These are phyloP conservation scores for Fusarium algeriense DNA, from an alignment of 2,329 filamentous ascomycete species.

Conservation along the genomic window DNA sequence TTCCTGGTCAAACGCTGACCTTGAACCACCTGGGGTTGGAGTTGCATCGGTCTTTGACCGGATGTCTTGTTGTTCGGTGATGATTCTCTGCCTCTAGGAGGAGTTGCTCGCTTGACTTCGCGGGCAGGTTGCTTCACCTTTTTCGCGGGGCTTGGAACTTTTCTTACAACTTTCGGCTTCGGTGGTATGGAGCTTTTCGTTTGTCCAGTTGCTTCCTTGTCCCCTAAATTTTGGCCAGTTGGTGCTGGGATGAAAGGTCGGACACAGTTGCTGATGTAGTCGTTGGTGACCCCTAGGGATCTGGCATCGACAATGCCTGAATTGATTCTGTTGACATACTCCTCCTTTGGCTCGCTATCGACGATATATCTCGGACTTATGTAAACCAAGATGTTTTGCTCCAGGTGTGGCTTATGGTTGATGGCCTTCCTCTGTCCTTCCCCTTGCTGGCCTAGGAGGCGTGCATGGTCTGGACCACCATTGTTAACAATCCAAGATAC, in stretches of 20 bases:
- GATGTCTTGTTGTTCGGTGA: slow-evolving; percentile 39
- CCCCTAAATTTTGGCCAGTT: slow-evolving; percentile 20
- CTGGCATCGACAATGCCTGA: slow-evolving; percentile 53
- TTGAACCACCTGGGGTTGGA: slow-evolving; percentile 9
- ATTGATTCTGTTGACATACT: slow-evolving; percentile 58
- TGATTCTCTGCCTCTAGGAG: slow-evolving; percentile 39
- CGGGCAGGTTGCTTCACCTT: slow-evolving; percentile 31
- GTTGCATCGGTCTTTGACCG: slow-evolving; percentile 8
- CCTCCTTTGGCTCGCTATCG: slow-evolving; percentile 54
- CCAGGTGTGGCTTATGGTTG: slow-evolving; percentile 43
- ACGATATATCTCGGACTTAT: slow-evolving; percentile 51
- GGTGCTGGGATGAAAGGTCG: slow-evolving; percentile 52
- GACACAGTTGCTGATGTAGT: slow-evolving; percentile 55
- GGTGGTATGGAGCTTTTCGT: slow-evolving; percentile 2
- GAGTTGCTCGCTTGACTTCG: slow-evolving; percentile 28
- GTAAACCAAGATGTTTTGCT: slow-evolving; percentile 56
- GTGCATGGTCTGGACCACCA: slow-evolving; percentile 50
- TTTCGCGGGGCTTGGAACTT: slow-evolving; percentile 20
- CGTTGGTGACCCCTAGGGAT: slow-evolving; percentile 51
- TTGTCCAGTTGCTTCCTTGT: slow-evolving; percentile 10
- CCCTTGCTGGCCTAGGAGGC: slow-evolving; percentile 37
- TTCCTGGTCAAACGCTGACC: slow-evolving; percentile 13
- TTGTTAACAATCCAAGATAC: slow-evolving; percentile 55
- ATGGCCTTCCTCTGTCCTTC: slow-evolving; percentile 29
- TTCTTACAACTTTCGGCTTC: slow-evolving; percentile 37